phyloP scores from a whole-genome alignment of 1,139 yeast genomes.

The Pichia norvegensis region DNA sequence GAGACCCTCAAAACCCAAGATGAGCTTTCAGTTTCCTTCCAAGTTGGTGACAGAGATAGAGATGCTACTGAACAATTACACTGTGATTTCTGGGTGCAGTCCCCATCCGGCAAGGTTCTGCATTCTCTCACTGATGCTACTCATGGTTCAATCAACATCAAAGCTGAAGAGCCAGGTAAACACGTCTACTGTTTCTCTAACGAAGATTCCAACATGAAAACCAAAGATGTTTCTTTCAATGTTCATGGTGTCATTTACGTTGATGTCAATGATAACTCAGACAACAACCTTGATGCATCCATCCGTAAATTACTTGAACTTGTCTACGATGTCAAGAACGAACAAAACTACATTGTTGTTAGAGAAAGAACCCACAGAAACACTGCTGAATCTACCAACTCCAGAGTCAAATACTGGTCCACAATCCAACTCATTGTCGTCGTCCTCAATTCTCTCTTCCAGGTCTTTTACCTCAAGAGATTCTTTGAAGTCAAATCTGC shows the following conservation, averaged over 20 bases:
- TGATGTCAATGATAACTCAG: conserved; percentile 74
- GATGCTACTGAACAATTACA: conserved; percentile 66
- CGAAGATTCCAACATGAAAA: conserved; percentile 62
- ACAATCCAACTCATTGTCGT: conserved; percentile 84
- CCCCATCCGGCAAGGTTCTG: conserved; percentile 53
- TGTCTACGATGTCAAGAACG: conserved; percentile 83
- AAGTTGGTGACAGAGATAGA: conserved; percentile 88
- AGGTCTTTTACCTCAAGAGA: conserved; percentile 85
- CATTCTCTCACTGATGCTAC: conserved; percentile 49
- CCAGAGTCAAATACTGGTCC: conserved; percentile 98
- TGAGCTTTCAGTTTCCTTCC: conserved; percentile 82
- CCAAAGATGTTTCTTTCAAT: conserved; percentile 91
- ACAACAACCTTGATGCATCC: conserved; percentile 79
- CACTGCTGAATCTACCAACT: conserved; percentile 95
- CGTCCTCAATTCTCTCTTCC: conserved; percentile 80
- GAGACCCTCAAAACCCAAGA: conserved; percentile 79
- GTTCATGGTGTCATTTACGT: conserved; percentile 89
- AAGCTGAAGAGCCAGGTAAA: conserved; percentile 62
- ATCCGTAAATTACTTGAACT: conserved; percentile 69
- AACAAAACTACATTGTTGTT: conserved; percentile 85
- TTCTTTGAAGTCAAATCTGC: conserved; percentile 92
- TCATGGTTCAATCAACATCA: conserved; percentile 73
- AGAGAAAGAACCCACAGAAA: conserved; percentile 97
- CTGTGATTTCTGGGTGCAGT: conserved; percentile 63
- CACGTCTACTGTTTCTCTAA: conserved; percentile 88